Percentiles rank a stretch among this genome's conserved stretches.
Conservation (phyloP, 2,329 filamentous ascomycete species). For the Aspergillus spinulosporus region DNA sequence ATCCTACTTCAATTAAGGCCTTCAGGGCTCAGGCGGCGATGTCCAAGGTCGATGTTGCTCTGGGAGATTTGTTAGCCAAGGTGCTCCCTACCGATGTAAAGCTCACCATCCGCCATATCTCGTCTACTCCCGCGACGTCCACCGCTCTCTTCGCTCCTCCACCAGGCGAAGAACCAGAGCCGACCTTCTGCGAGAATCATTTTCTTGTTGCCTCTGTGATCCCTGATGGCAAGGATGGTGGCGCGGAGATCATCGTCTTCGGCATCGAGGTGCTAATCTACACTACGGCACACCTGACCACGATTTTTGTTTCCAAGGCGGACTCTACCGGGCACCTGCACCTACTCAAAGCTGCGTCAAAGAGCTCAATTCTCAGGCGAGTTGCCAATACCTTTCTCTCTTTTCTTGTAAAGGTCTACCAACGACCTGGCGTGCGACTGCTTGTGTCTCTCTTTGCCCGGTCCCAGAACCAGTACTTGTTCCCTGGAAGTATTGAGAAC, state of each 20-base stretch:
- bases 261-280: constrained; percentile 88
- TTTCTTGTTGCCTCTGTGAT: constrained; percentile 63
- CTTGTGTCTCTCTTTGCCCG: constrained; percentile 89
- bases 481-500: constrained; percentile 87
- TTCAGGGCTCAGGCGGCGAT: constrained; percentile 16
- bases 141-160: constrained; percentile 77
- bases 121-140: constrained; percentile 74
- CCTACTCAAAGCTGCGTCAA: constrained; percentile 60
- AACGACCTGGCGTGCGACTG: constrained; percentile 65
- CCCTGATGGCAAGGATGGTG: constrained; percentile 23
- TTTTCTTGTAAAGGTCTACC: constrained; percentile 68
- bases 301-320: constrained; percentile 92
- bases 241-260: constrained; percentile 66
- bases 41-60: constrained; percentile 37
- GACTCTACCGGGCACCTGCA: constrained; percentile 90
- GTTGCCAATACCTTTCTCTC: constrained; percentile 74
- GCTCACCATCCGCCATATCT: constrained; percentile 81
- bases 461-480: constrained; percentile 90
- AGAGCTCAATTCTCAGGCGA: constrained; percentile 67
- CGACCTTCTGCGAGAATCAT: constrained; percentile 85
- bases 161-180: constrained; percentile 68
- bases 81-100: constrained; percentile 54
- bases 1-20: background rate
- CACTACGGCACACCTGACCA: constrained; percentile 75
- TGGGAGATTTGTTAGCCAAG: constrained; percentile 51